Percentiles rank a stretch among this genome's conserved stretches.
phyloP scores from a whole-genome alignment of 2,329 filamentous ascomycete species.

The Ophiobolus disseminans region DNA sequence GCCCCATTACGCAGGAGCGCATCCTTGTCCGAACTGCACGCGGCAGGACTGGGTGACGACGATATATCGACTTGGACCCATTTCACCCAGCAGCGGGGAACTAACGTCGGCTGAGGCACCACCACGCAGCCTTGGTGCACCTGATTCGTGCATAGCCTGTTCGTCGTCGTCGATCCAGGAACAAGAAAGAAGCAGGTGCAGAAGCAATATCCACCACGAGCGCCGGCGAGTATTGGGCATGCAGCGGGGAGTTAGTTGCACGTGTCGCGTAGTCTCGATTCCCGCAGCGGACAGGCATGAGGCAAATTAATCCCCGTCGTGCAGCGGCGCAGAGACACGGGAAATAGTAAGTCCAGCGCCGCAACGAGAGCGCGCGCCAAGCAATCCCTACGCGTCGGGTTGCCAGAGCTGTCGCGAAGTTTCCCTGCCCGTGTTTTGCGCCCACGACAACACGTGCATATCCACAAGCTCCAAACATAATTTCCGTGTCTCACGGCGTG shows the following conservation, averaged over 20 bases:
- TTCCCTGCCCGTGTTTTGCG: slow-evolving; percentile 25
- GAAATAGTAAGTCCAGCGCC: slow-evolving; percentile 3
- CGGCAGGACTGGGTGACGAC: slow-evolving; percentile 10
- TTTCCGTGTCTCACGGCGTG: neutral
- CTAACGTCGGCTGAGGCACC: slow-evolving; percentile 8
- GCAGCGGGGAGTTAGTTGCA: neutral
- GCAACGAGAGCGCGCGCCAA: slow-evolving; percentile 1
- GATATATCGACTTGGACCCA: slow-evolving; percentile 17
- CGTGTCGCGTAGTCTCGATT: neutral
- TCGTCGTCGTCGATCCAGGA: slow-evolving; percentile 12
- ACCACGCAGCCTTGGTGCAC: slow-evolving; percentile 3
- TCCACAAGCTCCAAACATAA: neutral
- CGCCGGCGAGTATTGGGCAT: neutral
- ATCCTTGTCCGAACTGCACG: slow-evolving; percentile 17
- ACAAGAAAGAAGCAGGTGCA: slow-evolving; percentile 9
- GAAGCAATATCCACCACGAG: slow-evolving; percentile 5
- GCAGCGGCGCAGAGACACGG: neutral
- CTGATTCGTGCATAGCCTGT: slow-evolving; percentile 12
- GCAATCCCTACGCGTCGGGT: slow-evolving; percentile 29
- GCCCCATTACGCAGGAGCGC: slow-evolving; percentile 11
- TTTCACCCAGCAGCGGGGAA: slow-evolving; percentile 6
- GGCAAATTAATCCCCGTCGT: neutral
- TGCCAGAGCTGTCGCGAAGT: slow-evolving; percentile 21
- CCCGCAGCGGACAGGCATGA: neutral
- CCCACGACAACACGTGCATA: slow-evolving; percentile 13